Percentiles rank a stretch among this genome's conserved stretches.
Conservation (phyloP, 1,139 yeast species). For the Scheffersomyces titani region DNA sequence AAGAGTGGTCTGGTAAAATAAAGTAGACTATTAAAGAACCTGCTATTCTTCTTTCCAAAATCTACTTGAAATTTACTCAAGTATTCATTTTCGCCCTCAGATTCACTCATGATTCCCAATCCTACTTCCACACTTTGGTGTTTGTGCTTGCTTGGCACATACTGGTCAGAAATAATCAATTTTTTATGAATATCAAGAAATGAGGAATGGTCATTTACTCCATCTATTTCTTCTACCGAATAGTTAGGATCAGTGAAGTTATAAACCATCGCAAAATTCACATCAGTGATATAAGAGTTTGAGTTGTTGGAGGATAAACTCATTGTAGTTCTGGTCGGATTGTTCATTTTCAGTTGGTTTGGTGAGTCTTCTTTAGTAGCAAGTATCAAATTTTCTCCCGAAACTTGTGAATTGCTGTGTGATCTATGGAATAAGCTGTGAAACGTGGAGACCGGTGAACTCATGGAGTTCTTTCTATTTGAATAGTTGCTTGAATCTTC, state of each 20-base stretch:
- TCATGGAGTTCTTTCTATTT: slow-evolving; percentile 26
- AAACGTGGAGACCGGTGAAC: slow-evolving; percentile 38
- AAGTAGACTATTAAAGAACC: slow-evolving; percentile 25
- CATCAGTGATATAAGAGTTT: slow-evolving; percentile 40
- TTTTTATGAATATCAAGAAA: slow-evolving; percentile 38
- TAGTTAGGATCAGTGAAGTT: slow-evolving; percentile 43
- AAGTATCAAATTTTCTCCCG: slow-evolving; percentile 2
- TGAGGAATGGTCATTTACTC: slow-evolving; percentile 23
- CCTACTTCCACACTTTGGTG: slow-evolving; percentile 21
- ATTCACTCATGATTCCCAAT: slow-evolving; percentile 20
- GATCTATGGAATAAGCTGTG: slow-evolving; percentile 40
- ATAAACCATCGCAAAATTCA: slow-evolving; percentile 34
- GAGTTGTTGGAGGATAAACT: slow-evolving; percentile 44
- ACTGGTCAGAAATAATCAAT: slow-evolving; percentile 41
- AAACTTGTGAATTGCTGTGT: slow-evolving; percentile 17
- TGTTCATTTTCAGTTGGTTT: slow-evolving; percentile 13
- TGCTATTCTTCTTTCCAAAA: slow-evolving; percentile 20
- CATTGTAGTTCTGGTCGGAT: slow-evolving; percentile 25
- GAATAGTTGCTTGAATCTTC: slow-evolving; percentile 16
- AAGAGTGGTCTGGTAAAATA: slow-evolving; percentile 22
- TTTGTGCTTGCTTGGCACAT: slow-evolving; percentile 27
- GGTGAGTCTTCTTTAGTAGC: slow-evolving; percentile 12
- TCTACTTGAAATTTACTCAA: slow-evolving; percentile 13
- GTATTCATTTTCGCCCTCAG: slow-evolving; percentile 10
- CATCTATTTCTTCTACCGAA: slow-evolving; percentile 20